These are phyloP conservation scores for Eucalyptus dawsonii DNA, from an alignment of 345 rosid genomes.

Conservation along the genomic window DNA sequence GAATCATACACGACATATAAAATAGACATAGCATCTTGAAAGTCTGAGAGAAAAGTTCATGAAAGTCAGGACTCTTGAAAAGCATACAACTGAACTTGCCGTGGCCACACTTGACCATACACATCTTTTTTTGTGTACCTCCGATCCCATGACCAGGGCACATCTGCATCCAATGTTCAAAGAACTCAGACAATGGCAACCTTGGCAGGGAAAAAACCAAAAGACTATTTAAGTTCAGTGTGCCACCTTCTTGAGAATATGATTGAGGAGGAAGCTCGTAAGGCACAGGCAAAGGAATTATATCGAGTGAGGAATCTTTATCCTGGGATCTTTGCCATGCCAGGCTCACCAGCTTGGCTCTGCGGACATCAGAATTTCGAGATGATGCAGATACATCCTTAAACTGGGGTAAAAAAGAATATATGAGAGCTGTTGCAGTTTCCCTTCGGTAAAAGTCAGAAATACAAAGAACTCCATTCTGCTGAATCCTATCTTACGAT, in stretches of 20 bases:
- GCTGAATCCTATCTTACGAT: background rate
- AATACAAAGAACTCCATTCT: background rate
- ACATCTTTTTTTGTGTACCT: conserved; percentile 64
- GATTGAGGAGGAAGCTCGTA: conserved; percentile 73
- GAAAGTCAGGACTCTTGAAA: conserved; percentile 5
- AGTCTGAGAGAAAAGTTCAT: background rate
- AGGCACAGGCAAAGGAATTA: conserved; percentile 60
- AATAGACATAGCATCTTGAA: background rate
- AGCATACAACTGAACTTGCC: conserved; percentile 18
- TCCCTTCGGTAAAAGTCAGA: background rate
- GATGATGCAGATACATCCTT: conserved; percentile 4
- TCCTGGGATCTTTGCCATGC: conserved; percentile 36
- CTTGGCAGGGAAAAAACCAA: background rate
- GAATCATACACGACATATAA: background rate
- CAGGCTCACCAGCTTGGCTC: conserved; percentile 54
- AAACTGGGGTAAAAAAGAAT: background rate
- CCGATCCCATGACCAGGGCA: conserved; percentile 96
- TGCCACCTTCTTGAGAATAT: conserved; percentile 58
- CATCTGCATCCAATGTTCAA: conserved; percentile 29
- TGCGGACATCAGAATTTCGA: conserved; percentile 3
- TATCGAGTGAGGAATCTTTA: conserved; percentile 16
- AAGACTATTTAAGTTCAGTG: background rate
- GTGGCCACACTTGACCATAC: conserved; percentile 80
- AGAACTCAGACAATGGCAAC: background rate
- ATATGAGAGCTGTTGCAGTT: background rate